Base-by-base conservation (phyloP, 768 basidiomycete species). In the Termitomyces sp. region DNA sequence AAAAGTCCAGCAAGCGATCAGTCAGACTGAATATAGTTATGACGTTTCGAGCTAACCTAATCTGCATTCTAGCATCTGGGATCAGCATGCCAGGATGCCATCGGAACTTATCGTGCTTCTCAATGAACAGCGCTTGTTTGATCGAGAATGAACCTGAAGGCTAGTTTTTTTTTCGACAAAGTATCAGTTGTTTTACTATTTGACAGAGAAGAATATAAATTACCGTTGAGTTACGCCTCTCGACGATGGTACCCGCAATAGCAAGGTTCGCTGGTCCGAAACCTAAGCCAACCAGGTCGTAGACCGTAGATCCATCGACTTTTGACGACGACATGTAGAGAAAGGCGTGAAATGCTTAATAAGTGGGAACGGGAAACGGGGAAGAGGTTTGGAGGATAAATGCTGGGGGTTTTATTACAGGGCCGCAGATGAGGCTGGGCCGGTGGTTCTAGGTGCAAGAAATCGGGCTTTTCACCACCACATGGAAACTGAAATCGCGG, bases 71-170 rank as follows among this genome's bases (percentile, higher is more conserved):
- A 30, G 77, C 75, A 27, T 76, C 79, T 37, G 80, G 79, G 7
- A 83, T 68, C 46, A 82, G 74, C 81, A 83, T 82, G 13, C 79
- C 81, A 24, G 81, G 81, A 64, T 84, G 82, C 82, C 82, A 83
- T 54, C 70, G 71, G 64, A 83, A 83, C 54, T 69, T 64, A 1
- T 69, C 62, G 37, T 82, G 74, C 63, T 72, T 79, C 67, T 83
- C 82, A 40, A 83, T 71, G 68, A 82, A 83, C 50, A 79, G 71
- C 12, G 72, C 63, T 24, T 73, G 65, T 65, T 66, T 61, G 57
- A 74, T 36, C 2, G 57, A 57, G 16, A 50, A 57, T 7, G 53
- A 50, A n/a, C 48, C 30, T 4, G 46, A 34, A 16, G 47, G 13
- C 60, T 61, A 16, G n/a, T 45, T 36, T 33, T 45, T 36, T 33